Evolutionary conservation across 2,329 filamentous ascomycete species (phyloP), one percentile per base, ranked within the genome.

Genomic region (Hypomyces perniciosus): DNA sequence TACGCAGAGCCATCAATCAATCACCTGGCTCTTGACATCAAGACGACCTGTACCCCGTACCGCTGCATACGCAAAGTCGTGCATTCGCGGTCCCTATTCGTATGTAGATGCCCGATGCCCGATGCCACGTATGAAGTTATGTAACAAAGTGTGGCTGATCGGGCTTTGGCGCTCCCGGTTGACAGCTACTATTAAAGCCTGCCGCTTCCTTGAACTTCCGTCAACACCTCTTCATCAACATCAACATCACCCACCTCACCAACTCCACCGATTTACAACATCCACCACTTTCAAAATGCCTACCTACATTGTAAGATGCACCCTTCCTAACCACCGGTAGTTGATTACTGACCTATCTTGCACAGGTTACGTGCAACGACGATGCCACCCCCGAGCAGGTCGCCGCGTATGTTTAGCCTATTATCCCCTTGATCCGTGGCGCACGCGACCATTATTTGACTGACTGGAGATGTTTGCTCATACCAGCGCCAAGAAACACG

Each of bases 351-450:
- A 10, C 20, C 26, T 48, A 6, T 12, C 3, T n/a, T 12, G 4
- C 12, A 35, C 49, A 96, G 90, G 82, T 96, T 58, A 90, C 89
- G 51, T 81, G 88, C 70, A 92, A 93, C 71, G 74, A 83, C 38
- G 80, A 83, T 55, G 83, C 85, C 57, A 78, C 80, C 52, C 64
- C 74, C 44, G 81, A 83, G 31, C 75, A 95, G 65, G 76, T 95
- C 57, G 73, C 83, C 45, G 78, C 79, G 86, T 89, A 71, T 59
- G 79, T 59, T 26, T 44, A 5, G 26, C 44, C 12, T 10, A 35
- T 8, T 5, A 5, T 30, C 30, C 8, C 8, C 29, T 9, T 46
- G 35, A 51, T 29, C 13, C 35, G 4, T 6, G 9, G 9, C 12
- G n/a, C 40, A 28, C 40, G 26, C 10, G 8, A 42, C 27, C 8